Percentiles rank a stretch among this genome's conserved stretches.
Conservation (phyloP, 2,329 filamentous ascomycete species). For the Zymoseptoria pseudotritici region DNA sequence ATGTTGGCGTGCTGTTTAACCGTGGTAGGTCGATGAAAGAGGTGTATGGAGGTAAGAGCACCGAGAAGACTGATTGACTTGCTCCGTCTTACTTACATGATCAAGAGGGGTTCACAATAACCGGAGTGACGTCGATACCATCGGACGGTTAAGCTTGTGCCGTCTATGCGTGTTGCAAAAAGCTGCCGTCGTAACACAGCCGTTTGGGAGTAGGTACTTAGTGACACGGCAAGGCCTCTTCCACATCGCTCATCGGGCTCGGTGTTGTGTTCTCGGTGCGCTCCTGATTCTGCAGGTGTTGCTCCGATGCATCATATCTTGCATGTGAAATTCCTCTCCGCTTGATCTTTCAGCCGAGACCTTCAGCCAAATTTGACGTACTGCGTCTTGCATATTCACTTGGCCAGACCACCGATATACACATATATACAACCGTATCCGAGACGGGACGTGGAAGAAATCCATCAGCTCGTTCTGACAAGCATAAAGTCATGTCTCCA, state of each 20-base stretch:
- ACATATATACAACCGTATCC: neutral
- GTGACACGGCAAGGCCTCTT: too few relatives aligned
- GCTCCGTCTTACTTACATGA: neutral
- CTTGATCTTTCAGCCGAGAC: neutral
- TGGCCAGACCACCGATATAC: neutral
- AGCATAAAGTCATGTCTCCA: slow-evolving; percentile 14
- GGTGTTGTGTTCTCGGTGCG: neutral
- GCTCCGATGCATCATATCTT: neutral
- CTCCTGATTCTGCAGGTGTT: neutral
- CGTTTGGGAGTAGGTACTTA: too few relatives aligned
- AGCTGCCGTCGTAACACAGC: neutral
- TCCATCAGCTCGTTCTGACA: too few relatives aligned
- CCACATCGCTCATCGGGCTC: neutral
- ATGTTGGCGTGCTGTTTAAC: neutral
- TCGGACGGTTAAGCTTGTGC: neutral
- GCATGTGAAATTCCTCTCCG: neutral
- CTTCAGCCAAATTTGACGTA: neutral
- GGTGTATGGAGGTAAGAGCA: neutral
- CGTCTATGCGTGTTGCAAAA: neutral
- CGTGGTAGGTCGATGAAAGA: too few relatives aligned
- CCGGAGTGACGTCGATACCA: neutral
- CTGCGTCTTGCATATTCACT: neutral
- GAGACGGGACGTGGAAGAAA: too few relatives aligned
- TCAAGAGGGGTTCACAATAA: neutral
- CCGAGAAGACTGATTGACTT: neutral